Base-by-base conservation (phyloP, 352 stramenopile species). In the Phytophthora hybrid region DNA sequence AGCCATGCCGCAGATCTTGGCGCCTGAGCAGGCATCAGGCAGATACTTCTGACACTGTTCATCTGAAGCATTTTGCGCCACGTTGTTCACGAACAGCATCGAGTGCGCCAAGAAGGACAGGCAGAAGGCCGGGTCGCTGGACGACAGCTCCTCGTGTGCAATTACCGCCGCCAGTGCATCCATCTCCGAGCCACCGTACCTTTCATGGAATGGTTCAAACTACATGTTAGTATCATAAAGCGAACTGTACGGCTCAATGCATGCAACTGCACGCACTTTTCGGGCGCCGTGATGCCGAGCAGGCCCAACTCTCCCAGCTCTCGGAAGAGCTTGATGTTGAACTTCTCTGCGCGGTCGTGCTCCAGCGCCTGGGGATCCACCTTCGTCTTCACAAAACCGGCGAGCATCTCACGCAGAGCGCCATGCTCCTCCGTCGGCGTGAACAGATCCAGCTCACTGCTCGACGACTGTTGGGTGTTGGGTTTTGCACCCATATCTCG, bases 51-150 rank as follows among this genome's bases (percentile, higher is more conserved):
- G 61, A 63, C 88, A 97, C 80, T 98, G 94, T 26, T 78, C 90
- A 11, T 97, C 79, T 49, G 78, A 97, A 19, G 91, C 95, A 76
- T 98, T 98, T 56, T 83, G 93, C 1, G 87, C 81, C 14, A 98
- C 82, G 74, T 98, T 98, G 85, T 98, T 98, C 49, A 97, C 92
- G 56, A 98, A 98, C 19, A 98, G 80, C 91, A 98, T 97, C 55
- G 91, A 97, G 78, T 98, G 94, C 53, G 94, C 93, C 54, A 98
- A 84, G 83, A 99, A 99, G 31, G 95, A 98, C 39, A 99, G 76
- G 76, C 98, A 99, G 77, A 99, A 99, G 23, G 97, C 98, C 29
- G 98, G 98, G 82, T 99, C 98, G 52, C 94, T 97, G 64, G 98
- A 98, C 31, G 93, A 97, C 1, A 99, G 81, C 78, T 99, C 96